Conservation (phyloP, 2,329 filamentous ascomycete genomes). For the Didymella exigua region DNA sequence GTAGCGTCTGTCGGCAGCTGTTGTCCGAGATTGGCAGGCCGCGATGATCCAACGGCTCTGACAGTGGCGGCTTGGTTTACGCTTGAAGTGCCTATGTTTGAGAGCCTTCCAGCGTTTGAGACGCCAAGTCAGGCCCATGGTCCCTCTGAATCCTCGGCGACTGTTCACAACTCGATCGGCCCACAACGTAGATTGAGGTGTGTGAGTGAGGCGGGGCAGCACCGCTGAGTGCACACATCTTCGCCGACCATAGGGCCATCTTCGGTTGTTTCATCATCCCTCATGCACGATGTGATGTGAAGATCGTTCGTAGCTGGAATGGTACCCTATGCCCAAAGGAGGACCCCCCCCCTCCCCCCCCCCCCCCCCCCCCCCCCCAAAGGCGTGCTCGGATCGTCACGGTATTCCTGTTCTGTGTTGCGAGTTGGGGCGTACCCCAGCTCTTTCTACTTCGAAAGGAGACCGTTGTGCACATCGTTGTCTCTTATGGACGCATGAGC, state of each 20-base stretch:
- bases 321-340: slow-evolving; percentile 23
- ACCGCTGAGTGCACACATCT: slow-evolving; percentile 15
- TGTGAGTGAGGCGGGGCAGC: slow-evolving; percentile 28
- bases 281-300: slow-evolving; percentile 18
- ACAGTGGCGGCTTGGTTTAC: slow-evolving; percentile 16
- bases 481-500: slow-evolving; percentile 10
- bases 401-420: slow-evolving; percentile 3
- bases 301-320: slow-evolving; percentile 33
- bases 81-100: slow-evolving; percentile 25
- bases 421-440: neutral
- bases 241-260: slow-evolving; percentile 23
- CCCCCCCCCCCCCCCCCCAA: slow-evolving; percentile 16
- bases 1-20: slow-evolving; percentile 9
- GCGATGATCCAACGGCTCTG: slow-evolving; percentile 16
- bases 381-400: slow-evolving; percentile 10
- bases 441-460: neutral
- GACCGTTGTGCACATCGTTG: neutral
- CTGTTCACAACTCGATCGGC: slow-evolving; percentile 16
- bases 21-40: slow-evolving; percentile 20
- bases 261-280: slow-evolving; percentile 39
- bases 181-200: slow-evolving; percentile 21
- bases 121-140: slow-evolving; percentile 8
- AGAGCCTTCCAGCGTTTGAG: slow-evolving; percentile 18
- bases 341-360: slow-evolving; percentile 14
- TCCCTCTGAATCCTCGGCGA: slow-evolving; percentile 12